Base-by-base conservation (phyloP, 1,284 basidiomycete species). In the Apiotrichum porosum region DNA sequence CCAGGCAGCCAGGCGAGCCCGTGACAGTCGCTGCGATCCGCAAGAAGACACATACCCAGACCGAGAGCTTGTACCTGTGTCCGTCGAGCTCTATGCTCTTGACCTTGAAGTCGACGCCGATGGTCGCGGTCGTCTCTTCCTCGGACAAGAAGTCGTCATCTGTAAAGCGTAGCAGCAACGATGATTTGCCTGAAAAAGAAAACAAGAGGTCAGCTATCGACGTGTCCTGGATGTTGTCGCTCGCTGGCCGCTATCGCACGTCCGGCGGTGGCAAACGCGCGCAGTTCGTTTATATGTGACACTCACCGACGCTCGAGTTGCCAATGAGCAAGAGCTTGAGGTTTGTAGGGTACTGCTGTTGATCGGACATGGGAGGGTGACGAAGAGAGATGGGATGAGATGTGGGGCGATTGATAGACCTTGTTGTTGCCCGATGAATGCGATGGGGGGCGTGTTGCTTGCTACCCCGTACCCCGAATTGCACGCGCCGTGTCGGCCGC, bases 81-180 rank as follows among this genome's bases (percentile, higher is more conserved):
- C 75, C 76, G 24, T 74, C 71, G 3, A 77, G 66, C 43, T 75
- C 73, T 35, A 80, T 68, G 39, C 66, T 60, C 61, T 78, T 78
- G 49, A 76, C 70, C 53, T 79, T 78, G 66, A 78, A 80, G 56
- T 80, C 78, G 15, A 75, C 69, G 13, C 69, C 73, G 23, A 97
- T 97, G n/a, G 92, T 95, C 21, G 92, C 89, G 47, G 84, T 86
- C 36, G 86, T 84, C 75, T 97, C 94, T 65, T 97, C 94, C 63
- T 95, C 89, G 19, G 88, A 84, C 26, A 97, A 76, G 82, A 93
- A 98, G 61, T 91, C 88, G 73, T 97, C 88, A 68, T 98, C 93
- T 4, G 92, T 94, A 78, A 97, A 98, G 8, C 94, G 81, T 6
- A 97, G 77, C 1, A 98, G 75, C 8, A 98, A 77, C 53, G 89